Evolutionary conservation across 345 rosid genomes (phyloP).

Genomic region (Eutrema heterophyllum): DNA sequence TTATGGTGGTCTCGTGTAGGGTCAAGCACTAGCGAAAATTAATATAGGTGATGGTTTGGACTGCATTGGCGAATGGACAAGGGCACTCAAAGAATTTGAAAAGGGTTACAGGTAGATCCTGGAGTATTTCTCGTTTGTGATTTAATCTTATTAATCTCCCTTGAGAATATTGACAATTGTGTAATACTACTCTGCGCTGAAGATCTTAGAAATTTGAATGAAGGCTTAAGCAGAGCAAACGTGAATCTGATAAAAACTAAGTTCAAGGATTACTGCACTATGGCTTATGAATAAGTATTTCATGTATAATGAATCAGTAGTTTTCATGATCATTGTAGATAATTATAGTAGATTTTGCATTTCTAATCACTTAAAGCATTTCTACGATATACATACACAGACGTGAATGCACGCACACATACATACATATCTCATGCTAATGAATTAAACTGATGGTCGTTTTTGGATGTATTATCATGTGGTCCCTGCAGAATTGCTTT

Average conservation of each 20-base stretch:
- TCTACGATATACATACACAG: background rate
- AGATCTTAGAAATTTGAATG: constrained; percentile 77
- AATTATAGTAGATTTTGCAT: background rate
- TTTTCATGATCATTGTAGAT: background rate
- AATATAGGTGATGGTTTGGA: constrained; percentile 75
- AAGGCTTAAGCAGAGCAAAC: constrained; percentile 51
- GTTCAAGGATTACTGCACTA: background rate
- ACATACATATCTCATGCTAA: constrained; percentile 2
- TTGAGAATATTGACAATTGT: too few species aligned
- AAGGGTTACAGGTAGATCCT: constrained; percentile 64
- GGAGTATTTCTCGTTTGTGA: background rate
- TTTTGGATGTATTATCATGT: constrained; percentile 4
- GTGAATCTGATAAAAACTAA: constrained; percentile 30
- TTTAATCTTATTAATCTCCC: constrained; percentile 10
- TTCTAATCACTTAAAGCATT: background rate
- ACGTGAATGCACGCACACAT: background rate
- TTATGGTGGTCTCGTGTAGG: constrained; percentile 46
- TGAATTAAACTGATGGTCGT: background rate
- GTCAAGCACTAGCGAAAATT: constrained; percentile 82
- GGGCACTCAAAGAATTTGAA: constrained; percentile 70
- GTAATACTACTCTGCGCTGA: constrained; percentile 51
- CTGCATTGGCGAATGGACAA: constrained; percentile 62
- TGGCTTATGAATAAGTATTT: background rate
- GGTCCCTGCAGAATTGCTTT: constrained; percentile 61
- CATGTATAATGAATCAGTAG: background rate